Evolutionary conservation across 129 eudicot species (phyloP).

Genomic region (Scalesia atractyloides): DNA sequence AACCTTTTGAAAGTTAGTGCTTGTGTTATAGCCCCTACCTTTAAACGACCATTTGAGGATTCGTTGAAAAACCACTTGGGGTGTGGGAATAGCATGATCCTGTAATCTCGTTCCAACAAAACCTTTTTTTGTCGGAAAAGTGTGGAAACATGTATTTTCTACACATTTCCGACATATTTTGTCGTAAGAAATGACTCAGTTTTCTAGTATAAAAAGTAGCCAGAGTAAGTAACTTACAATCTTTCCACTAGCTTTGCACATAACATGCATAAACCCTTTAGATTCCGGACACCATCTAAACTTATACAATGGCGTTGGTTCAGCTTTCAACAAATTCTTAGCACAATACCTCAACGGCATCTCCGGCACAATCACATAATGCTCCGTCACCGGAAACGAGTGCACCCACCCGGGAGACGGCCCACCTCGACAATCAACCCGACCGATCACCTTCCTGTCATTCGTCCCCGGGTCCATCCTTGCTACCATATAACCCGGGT

Average conservation of each 20-base stretch:
- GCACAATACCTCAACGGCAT: slow-evolving; percentile 97
- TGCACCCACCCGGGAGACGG: slow-evolving; percentile 96
- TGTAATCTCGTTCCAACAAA: no score
- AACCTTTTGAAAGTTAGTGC: no score
- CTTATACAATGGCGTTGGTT: slow-evolving; percentile 93
- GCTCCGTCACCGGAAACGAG: slow-evolving; percentile 93
- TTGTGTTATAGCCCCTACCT: no score
- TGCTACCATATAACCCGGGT: slow-evolving; percentile 79
- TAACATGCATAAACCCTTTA: slow-evolving; percentile 85
- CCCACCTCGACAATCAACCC: slow-evolving; percentile 86
- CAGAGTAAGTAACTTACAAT: slow-evolving; percentile 44
- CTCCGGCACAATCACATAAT: slow-evolving; percentile 87
- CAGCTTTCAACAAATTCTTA: slow-evolving; percentile 74
- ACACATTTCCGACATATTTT: no score
- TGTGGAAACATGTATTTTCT: no score
- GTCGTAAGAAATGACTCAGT: no score
- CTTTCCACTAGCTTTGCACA: slow-evolving; percentile 90
- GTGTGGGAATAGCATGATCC: no score
- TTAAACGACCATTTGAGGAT: no score
- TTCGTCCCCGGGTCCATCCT: slow-evolving; percentile 83
- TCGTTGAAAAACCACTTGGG: no score
- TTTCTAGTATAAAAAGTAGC: no score
- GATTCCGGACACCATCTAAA: slow-evolving; percentile 93
- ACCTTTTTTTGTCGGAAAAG: no score
- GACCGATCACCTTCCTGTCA: slow-evolving; percentile 76